Conservation (phyloP, 805 yeast genomes). For the Lipomyces mesembrius region DNA sequence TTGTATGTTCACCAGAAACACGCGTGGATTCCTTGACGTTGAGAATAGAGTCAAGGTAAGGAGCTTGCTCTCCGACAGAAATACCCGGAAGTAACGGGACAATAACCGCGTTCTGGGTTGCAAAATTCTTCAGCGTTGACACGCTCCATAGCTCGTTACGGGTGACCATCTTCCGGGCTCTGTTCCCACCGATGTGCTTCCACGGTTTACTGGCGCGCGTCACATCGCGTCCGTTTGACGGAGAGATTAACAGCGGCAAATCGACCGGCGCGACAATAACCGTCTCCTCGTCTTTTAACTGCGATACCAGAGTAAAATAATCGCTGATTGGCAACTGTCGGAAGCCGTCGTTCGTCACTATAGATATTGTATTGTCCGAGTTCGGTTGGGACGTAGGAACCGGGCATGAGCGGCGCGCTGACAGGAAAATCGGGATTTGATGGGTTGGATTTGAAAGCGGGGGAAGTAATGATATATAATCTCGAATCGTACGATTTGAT, state of each 20-base stretch:
- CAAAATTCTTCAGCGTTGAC: conserved; percentile 29
- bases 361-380: conserved; percentile 42
- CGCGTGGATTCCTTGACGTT: conserved; percentile 7
- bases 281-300: conserved; percentile 42
- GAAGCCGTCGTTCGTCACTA: conserved; percentile 49
- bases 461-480: conserved; percentile 43
- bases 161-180: conserved; percentile 46
- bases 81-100: conserved; percentile 46
- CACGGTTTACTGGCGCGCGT: conserved; percentile 16
- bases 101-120: conserved; percentile 35
- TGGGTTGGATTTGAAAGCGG: conserved; percentile 3
- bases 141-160: conserved; percentile 47
- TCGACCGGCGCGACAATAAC: conserved; percentile 45
- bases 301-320: conserved; percentile 36
- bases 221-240: conserved; percentile 16
- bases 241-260: conserved; percentile 31
- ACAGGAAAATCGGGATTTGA: conserved; percentile 40
- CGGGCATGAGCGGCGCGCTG: conserved; percentile 44
- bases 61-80: conserved; percentile 34
- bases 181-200: conserved; percentile 44
- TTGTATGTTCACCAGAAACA: neutral
- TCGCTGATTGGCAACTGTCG: conserved; percentile 41
- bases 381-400: conserved; percentile 46
- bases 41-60: conserved; percentile 36
- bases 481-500: conserved; percentile 25